phyloP scores from a whole-genome alignment of 1,284 basidiomycete species.

The Coriolopsis trogii region DNA sequence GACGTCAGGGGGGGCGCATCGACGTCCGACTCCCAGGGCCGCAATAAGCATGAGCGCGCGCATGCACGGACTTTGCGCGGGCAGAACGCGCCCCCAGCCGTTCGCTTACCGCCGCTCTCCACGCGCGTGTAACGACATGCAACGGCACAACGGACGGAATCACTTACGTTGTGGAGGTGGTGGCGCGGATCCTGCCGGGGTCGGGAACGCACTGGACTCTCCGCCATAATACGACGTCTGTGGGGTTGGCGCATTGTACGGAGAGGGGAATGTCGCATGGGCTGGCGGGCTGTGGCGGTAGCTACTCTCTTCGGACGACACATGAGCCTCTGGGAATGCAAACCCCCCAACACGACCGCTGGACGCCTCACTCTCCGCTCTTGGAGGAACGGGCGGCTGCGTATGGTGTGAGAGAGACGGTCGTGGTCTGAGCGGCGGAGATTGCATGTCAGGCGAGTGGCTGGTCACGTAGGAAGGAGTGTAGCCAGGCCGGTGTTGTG shows the following conservation, averaged over 20 bases:
- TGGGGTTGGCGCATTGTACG: conserved; percentile 3
- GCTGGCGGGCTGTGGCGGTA: conserved; percentile 9
- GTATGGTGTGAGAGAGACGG: conserved; percentile 21
- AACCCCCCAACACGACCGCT: conserved; percentile 20
- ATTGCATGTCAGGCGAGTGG: not conserved
- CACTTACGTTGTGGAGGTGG: conserved; percentile 24
- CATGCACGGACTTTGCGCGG: conserved; percentile 1
- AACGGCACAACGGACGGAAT: not conserved
- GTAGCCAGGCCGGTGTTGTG: conserved; percentile 9
- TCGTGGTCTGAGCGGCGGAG: conserved; percentile 18
- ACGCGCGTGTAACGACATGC: not conserved
- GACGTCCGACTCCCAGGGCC: not conserved
- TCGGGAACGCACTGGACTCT: conserved; percentile 8
- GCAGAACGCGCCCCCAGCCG: not conserved
- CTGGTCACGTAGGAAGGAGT: conserved; percentile 15
- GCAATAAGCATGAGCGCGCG: conserved; percentile 1
- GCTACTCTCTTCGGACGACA: conserved; percentile 2
- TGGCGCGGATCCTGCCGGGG: conserved; percentile 8
- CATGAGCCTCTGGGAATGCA: conserved; percentile 28
- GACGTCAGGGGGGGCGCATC: no score
- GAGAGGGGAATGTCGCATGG: conserved; percentile 11
- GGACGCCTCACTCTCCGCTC: not conserved
- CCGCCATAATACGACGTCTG: conserved; percentile 14
- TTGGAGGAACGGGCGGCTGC: conserved; percentile 10
- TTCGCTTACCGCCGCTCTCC: conserved; percentile 6